Evolutionary conservation across 805 yeast genomes (phyloP).

Genomic region (Starmerella davenportii): DNA sequence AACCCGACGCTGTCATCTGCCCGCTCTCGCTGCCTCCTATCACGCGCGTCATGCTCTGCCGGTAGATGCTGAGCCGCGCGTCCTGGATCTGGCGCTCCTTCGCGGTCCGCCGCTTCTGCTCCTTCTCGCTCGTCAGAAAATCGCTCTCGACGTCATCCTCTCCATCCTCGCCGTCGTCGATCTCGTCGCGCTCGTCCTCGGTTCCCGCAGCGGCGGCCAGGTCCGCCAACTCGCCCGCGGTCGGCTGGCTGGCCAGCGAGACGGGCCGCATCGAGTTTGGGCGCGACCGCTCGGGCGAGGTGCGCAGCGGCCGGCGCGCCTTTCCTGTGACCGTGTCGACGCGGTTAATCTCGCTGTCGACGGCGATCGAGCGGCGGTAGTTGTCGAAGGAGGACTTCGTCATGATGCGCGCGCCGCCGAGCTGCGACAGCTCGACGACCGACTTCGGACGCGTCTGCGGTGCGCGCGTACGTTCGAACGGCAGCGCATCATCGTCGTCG

Average conservation of each 20-base stretch:
- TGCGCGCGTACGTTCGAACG: constrained; percentile 17
- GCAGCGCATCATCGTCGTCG: constrained; percentile 17
- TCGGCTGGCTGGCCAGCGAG: background rate
- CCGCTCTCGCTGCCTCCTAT: constrained; percentile 17
- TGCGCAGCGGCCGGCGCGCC: background rate
- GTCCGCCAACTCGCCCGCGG: background rate
- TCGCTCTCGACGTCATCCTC: constrained; percentile 24
- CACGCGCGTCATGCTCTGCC: constrained; percentile 27
- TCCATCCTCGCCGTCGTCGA: constrained; percentile 25
- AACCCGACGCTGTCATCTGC: constrained; percentile 2
- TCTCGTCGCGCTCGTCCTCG: constrained; percentile 25
- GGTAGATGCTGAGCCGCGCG: constrained; percentile 25
- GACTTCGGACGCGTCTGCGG: constrained; percentile 10
- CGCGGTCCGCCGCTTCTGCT: constrained; percentile 12
- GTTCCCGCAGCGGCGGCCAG: constrained; percentile 1
- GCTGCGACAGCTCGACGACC: constrained; percentile 8
- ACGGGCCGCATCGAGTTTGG: background rate
- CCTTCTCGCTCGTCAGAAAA: constrained; percentile 11
- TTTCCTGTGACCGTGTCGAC: constrained; percentile 7
- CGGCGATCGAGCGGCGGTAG: constrained; percentile 15
- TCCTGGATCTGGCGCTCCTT: constrained; percentile 23
- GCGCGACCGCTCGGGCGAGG: background rate
- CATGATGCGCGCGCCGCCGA: constrained; percentile 15
- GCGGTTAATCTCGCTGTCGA: constrained; percentile 10
- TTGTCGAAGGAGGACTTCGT: constrained; percentile 16